These are phyloP conservation scores for Fusarium coffeatum DNA, from an alignment of 2,329 filamentous ascomycete species.

Conservation along the genomic window DNA sequence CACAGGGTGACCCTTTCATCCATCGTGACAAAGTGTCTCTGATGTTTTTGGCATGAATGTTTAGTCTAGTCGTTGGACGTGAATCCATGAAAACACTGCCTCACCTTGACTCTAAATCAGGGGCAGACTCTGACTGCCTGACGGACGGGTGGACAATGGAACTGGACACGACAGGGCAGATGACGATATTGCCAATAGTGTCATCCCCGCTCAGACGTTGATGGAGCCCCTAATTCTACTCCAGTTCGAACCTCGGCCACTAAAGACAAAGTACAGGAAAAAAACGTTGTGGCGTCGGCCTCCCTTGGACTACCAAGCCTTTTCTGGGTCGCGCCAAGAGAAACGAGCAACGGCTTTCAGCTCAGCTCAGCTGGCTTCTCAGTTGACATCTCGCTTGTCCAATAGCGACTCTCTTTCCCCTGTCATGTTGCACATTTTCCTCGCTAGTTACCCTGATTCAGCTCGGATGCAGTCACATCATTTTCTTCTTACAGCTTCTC, in stretches of 20 bases:
- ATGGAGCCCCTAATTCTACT: slow-evolving; percentile 39
- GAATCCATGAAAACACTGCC: not conserved
- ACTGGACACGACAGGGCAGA: slow-evolving; percentile 21
- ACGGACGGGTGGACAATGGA: slow-evolving; percentile 7
- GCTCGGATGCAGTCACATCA: slow-evolving; percentile 33
- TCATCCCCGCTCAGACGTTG: slow-evolving; percentile 40
- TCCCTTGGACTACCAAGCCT: slow-evolving; percentile 33
- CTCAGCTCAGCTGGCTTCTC: slow-evolving; percentile 44
- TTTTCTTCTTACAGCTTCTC: slow-evolving; percentile 23
- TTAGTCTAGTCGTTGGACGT: not conserved
- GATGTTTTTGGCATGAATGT: not conserved
- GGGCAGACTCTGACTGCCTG: not conserved
- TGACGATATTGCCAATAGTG: slow-evolving; percentile 44
- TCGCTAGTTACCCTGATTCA: slow-evolving; percentile 35
- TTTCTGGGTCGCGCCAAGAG: slow-evolving; percentile 37
- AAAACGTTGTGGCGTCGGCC: slow-evolving; percentile 46
- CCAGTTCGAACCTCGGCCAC: slow-evolving; percentile 34
- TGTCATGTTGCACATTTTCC: slow-evolving; percentile 21
- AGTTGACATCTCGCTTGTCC: slow-evolving; percentile 24
- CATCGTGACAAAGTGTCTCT: not conserved
- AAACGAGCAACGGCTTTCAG: slow-evolving; percentile 46
- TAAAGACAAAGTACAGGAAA: slow-evolving; percentile 39
- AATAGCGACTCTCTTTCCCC: slow-evolving; percentile 31
- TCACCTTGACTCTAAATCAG: slow-evolving; percentile 7
- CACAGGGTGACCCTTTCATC: not conserved